These are phyloP conservation scores for Agrocybe pediades DNA, from an alignment of 768 basidiomycete species.

Conservation along the genomic window DNA sequence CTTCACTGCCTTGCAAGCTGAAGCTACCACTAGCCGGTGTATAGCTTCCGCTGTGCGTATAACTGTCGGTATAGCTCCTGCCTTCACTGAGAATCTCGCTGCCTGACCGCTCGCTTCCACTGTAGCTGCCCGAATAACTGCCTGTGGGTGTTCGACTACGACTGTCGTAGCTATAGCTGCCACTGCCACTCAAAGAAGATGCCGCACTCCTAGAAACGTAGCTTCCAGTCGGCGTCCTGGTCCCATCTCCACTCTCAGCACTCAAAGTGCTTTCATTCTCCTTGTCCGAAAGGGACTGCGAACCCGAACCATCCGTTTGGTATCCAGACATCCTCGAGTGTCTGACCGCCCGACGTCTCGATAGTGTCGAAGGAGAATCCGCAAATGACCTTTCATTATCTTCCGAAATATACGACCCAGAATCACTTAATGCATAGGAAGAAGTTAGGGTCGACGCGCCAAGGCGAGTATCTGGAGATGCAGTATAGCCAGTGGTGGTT, in stretches of 20 bases:
- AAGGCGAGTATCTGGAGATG: constrained; percentile 40
- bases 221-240: constrained; percentile 21
- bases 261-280: constrained; percentile 44
- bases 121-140: constrained; percentile 35
- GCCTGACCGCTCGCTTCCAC: constrained; percentile 22
- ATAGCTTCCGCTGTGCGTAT: constrained; percentile 33
- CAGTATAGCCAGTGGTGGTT: constrained; percentile 33
- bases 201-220: constrained; percentile 28
- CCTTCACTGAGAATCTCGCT: constrained; percentile 10
- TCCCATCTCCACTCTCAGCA: constrained; percentile 10
- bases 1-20: constrained; percentile 6
- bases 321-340: constrained; percentile 42
- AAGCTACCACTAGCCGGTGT: constrained; percentile 24
- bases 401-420: constrained; percentile 52
- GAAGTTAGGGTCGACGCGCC: constrained; percentile 45
- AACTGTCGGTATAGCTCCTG: constrained; percentile 23
- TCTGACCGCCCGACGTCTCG: constrained; percentile 47
- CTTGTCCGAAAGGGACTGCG: constrained; percentile 45
- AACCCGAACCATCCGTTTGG: constrained; percentile 27
- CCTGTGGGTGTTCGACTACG: constrained; percentile 33
- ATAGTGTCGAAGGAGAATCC: constrained; percentile 54
- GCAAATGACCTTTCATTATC: constrained; percentile 38
- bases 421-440: constrained; percentile 51
- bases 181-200: constrained; percentile 19
- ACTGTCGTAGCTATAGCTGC: constrained; percentile 13